Percentiles rank a stretch among this genome's conserved stretches.
Evolutionary conservation across 2,329 filamentous ascomycete species (phyloP).

Genomic region (Orbilia blumenaviensis): DNA sequence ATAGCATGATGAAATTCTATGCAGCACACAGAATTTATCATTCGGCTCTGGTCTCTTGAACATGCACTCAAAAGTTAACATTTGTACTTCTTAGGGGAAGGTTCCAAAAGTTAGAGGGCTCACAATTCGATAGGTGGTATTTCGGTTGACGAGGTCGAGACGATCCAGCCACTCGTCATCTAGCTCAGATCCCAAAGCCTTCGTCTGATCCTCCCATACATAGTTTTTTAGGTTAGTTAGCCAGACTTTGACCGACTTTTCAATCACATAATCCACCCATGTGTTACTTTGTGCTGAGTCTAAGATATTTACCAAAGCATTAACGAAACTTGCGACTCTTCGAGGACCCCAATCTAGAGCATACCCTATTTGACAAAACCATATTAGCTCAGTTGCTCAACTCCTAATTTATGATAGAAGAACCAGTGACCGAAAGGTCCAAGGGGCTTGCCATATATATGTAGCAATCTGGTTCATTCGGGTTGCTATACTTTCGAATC

Average conservation of each 20-base stretch:
- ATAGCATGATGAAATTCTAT: neutral
- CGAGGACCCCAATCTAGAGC: neutral
- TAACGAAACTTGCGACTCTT: neutral
- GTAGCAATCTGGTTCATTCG: neutral
- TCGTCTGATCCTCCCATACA: neutral
- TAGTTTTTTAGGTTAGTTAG: neutral
- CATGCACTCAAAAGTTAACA: neutral
- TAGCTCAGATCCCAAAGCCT: neutral
- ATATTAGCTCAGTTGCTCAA: neutral
- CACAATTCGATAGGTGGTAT: neutral
- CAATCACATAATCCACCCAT: slow-evolving; percentile 1
- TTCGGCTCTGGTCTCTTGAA: slow-evolving; percentile 5
- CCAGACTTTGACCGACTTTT: slow-evolving; percentile 4
- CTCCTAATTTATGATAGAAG: neutral
- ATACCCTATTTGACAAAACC: neutral
- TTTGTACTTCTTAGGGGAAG: too few relatives aligned
- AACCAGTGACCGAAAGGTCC: neutral
- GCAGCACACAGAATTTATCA: slow-evolving; percentile 15
- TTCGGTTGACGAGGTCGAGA: neutral
- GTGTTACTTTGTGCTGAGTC: neutral
- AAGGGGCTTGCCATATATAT: neutral
- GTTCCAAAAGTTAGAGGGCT: neutral
- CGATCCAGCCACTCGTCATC: neutral
- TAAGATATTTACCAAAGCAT: neutral
- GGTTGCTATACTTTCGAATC: slow-evolving; percentile 2